These are phyloP conservation scores for Harrya chromipes DNA, from an alignment of 768 basidiomycete species.

Conservation along the genomic window DNA sequence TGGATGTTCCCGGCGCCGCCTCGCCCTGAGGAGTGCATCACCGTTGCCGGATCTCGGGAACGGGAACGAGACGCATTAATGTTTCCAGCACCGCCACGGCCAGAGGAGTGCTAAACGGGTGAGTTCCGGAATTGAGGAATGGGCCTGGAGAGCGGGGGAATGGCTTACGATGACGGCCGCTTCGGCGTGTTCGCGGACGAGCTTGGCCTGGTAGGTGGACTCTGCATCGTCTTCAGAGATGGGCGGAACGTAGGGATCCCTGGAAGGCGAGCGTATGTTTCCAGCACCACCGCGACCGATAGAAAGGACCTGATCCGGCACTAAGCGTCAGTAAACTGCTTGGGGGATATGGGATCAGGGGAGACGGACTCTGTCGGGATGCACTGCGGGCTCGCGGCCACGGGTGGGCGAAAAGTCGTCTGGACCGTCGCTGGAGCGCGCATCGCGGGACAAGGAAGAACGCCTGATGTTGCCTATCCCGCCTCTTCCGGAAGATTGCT, in stretches of 20 bases:
- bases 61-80: conserved; percentile 52
- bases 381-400: conserved; percentile 53
- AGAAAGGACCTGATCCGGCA: conserved; percentile 34
- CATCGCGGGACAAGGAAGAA: conserved; percentile 44
- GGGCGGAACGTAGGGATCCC: conserved; percentile 35
- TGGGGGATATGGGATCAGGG: not conserved
- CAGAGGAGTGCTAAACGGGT: conserved; percentile 47
- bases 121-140: not conserved
- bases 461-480: conserved; percentile 65
- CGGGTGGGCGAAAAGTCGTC: conserved; percentile 55
- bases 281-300: conserved; percentile 82
- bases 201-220: conserved; percentile 20
- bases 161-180: conserved; percentile 34
- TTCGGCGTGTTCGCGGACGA: conserved; percentile 29
- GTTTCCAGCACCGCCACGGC: conserved; percentile 66
- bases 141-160: not conserved
- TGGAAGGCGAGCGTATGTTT: conserved; percentile 79
- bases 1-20: conserved; percentile 63
- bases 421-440: conserved; percentile 40
- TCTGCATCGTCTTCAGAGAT: conserved; percentile 30
- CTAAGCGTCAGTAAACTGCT: not conserved
- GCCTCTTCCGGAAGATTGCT: conserved; percentile 65
- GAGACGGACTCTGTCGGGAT: conserved; percentile 36
- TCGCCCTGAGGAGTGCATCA: conserved; percentile 52
- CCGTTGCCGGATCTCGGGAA: conserved; percentile 36